Percentiles rank a stretch among this genome's conserved stretches.
Evolutionary conservation across 257 asterid species (phyloP).

Genomic region (Jaltomata sinuosa): DNA sequence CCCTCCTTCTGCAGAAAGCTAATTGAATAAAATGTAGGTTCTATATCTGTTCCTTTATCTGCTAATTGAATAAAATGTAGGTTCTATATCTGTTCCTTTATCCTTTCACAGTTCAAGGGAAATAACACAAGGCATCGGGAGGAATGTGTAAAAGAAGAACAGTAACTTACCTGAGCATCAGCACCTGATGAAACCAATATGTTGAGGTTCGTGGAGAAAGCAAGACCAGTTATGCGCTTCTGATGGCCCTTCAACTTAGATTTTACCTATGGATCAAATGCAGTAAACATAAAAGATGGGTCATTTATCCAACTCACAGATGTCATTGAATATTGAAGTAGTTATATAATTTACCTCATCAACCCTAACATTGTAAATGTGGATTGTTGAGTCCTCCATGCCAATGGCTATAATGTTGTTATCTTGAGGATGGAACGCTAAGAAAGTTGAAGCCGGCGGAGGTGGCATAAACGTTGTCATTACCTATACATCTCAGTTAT

Average conservation of each 20-base stretch:
- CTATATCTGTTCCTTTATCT: neutral
- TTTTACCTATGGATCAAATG: slow-evolving; percentile 41
- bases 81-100: neutral
- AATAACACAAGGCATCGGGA: neutral
- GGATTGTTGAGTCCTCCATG: slow-evolving; percentile 97
- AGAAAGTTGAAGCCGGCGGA: slow-evolving; percentile 87
- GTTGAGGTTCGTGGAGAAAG: slow-evolving; percentile 75
- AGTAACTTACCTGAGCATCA: slow-evolving; percentile 74
- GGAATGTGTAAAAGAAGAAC: neutral
- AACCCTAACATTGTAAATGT: slow-evolving; percentile 84
- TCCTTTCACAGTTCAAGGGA: neutral
- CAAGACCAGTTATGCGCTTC: slow-evolving; percentile 87
- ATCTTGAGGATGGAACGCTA: slow-evolving; percentile 95
- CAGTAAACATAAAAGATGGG: neutral
- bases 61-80: neutral
- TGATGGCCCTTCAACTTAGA: slow-evolving; percentile 83
- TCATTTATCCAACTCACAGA: neutral
- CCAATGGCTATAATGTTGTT: slow-evolving; percentile 94
- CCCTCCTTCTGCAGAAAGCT: neutral
- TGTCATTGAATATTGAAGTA: neutral
- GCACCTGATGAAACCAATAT: slow-evolving; percentile 92
- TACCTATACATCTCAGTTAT: slow-evolving; percentile 31
- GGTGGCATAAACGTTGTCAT: slow-evolving; percentile 99
- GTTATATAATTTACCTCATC: slow-evolving; percentile 59
- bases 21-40: neutral